Conservation (phyloP, 148 eudicot genomes). For the Nepenthes mirabilis region DNA sequence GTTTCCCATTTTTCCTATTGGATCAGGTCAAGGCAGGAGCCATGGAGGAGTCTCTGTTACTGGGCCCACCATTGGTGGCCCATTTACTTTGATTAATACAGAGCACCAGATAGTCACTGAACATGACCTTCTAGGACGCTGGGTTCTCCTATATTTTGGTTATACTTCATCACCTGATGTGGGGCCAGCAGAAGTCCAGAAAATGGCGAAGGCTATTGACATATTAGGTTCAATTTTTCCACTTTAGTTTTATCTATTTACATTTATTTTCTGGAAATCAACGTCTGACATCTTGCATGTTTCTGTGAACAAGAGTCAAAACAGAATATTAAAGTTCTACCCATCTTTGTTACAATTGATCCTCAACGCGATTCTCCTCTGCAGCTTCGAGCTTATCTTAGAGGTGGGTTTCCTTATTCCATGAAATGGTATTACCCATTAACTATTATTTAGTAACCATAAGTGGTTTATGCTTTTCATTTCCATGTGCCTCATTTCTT, state of each 20-base stretch:
- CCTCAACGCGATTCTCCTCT: conserved; percentile 87
- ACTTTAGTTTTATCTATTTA: neutral
- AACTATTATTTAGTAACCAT: too few relatives aligned
- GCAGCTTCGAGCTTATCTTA: conserved; percentile 77
- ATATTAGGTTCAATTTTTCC: conserved; percentile 40
- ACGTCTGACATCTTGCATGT: conserved; percentile 14
- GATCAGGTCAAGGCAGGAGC: conserved; percentile 44
- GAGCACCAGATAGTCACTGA: conserved; percentile 51
- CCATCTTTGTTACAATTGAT: conserved; percentile 77
- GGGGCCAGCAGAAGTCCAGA: conserved; percentile 76
- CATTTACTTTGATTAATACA: conserved; percentile 66
- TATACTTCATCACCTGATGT: conserved; percentile 95
- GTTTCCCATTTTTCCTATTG: conserved; percentile 8
- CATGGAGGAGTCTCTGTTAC: conserved; percentile 22
- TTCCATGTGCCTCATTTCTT: conserved; percentile 2
- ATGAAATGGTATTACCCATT: neutral
- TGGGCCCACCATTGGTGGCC: conserved; percentile 88
- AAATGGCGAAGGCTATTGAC: conserved; percentile 56
- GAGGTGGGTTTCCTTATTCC: conserved; percentile 30
- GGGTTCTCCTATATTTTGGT: conserved; percentile 89
- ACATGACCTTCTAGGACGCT: conserved; percentile 50
- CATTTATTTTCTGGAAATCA: neutral
- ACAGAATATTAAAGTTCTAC: conserved; percentile 51
- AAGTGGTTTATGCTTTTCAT: neutral
- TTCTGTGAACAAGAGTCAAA: conserved; percentile 36